Evolutionary conservation across 257 asterid genomes (phyloP).

Genomic region (Nicotiana otophora): DNA sequence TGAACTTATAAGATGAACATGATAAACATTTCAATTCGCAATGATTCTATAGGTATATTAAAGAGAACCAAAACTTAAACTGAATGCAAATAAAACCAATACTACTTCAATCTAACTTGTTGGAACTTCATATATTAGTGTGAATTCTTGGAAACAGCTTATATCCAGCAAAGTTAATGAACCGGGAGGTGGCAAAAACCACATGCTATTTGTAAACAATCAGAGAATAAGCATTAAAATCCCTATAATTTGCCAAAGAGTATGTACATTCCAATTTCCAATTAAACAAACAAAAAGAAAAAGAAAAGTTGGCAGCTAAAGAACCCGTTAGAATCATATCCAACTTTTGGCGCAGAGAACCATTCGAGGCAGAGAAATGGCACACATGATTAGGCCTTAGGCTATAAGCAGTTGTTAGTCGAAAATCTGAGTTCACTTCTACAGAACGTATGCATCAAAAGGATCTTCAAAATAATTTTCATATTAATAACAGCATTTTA

Average conservation of each 20-base stretch:
- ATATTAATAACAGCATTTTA: no score
- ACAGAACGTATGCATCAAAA: not conserved
- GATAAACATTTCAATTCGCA: not conserved
- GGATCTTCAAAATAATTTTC: constrained; percentile 4
- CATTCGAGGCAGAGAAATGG: not conserved
- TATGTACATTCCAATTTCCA: constrained; percentile 1
- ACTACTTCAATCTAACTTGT: not conserved
- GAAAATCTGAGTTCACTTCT: not conserved
- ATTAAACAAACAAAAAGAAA: not conserved
- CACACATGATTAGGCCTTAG: not conserved
- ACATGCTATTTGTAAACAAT: not conserved
- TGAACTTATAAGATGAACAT: no score
- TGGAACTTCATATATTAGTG: no score
- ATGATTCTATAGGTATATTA: not conserved
- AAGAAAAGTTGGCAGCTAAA: not conserved
- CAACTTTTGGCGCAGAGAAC: not conserved
- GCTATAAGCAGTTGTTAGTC: not conserved
- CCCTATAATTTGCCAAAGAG: not conserved
- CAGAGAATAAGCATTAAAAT: not conserved
- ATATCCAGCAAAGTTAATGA: not conserved
- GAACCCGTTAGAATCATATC: not conserved
- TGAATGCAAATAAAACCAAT: not conserved
- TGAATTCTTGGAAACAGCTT: no score
- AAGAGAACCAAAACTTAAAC: not conserved
- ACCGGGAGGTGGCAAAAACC: not conserved